Conservation (phyloP, 768 basidiomycete genomes). For the Suillus fuscotomentosus region DNA sequence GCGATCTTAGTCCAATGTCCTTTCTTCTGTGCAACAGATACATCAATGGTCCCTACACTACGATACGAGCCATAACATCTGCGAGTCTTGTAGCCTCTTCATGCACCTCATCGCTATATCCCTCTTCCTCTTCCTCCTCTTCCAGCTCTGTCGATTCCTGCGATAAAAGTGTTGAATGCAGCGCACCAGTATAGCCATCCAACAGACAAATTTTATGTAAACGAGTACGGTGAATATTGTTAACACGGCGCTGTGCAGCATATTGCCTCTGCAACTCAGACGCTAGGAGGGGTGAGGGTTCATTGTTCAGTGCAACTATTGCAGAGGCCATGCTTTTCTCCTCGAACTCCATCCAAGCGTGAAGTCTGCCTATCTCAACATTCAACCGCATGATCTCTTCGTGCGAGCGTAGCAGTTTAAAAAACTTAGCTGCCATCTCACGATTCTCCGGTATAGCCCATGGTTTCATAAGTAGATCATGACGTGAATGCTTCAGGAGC, state of each 20-base stretch:
- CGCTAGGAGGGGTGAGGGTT: not conserved
- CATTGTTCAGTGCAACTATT: not conserved
- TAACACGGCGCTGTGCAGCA: not conserved
- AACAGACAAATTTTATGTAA: not conserved
- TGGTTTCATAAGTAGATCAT: conserved; percentile 24
- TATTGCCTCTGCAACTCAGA: not conserved
- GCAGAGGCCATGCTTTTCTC: not conserved
- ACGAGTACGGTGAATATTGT: not conserved
- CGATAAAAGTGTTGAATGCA: not conserved
- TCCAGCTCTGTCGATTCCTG: not conserved
- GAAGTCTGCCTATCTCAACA: conserved; percentile 28
- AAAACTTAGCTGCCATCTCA: conserved; percentile 23
- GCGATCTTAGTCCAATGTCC: not conserved
- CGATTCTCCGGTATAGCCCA: conserved; percentile 40
- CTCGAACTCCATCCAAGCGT: conserved; percentile 3
- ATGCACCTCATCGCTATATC: not conserved
- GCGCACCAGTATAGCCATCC: not conserved
- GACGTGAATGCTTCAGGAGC: conserved; percentile 29
- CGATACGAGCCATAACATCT: not conserved
- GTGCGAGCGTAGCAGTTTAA: conserved; percentile 26
- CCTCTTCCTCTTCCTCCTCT: not conserved
- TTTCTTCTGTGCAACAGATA: not conserved
- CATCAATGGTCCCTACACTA: not conserved
- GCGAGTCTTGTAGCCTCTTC: not conserved
- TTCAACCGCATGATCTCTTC: conserved; percentile 33